phyloP scores from a whole-genome alignment of 306 rosid genomes.

The cucumber (Cucumis sativus) region Cucumber_9930_V3 NC_026655.2:27927001-27927500 shows the following conservation, averaged over 20 bases:
- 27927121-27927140: constrained; percentile 31
- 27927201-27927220: constrained; percentile 24
- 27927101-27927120: constrained; percentile 39
- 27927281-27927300: constrained; percentile 61
- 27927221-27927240: constrained; percentile 16
- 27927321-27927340: constrained; percentile 54
- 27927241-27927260: constrained; percentile 53
- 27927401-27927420: constrained; percentile 64
- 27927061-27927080: constrained; percentile 42
- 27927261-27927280: constrained; percentile 35
- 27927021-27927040: constrained; percentile 46
- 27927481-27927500: neutral
- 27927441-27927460: neutral
- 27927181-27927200: constrained; percentile 51
- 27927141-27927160: constrained; percentile 40
- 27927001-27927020: constrained; percentile 45
- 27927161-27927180: constrained; percentile 44
- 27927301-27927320: constrained; percentile 53
- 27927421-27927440: constrained; percentile 33
- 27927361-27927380: constrained; percentile 72
- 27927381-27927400: constrained; percentile 54
- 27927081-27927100: constrained; percentile 39
- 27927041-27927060: constrained; percentile 62
- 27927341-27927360: constrained; percentile 86
- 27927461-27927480: neutral